Evolutionary conservation across 2,329 filamentous ascomycete genomes (phyloP), one percentile per base, ranked within the genome.

Genomic region (Exophiala sp.): DNA sequence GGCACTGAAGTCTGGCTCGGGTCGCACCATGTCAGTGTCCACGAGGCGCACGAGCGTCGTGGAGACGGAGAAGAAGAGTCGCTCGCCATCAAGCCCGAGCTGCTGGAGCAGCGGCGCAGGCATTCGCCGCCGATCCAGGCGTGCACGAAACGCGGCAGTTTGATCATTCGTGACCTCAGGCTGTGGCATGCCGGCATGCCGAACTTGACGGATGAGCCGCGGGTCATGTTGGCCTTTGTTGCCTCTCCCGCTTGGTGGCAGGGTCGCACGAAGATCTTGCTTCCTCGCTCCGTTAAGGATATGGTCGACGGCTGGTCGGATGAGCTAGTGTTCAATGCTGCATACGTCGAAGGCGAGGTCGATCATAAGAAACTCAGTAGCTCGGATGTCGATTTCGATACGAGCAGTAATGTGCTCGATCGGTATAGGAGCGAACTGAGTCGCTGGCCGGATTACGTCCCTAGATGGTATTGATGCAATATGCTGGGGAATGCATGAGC

Each of bases 161-260:
- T 83, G 18, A 69, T 82, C 29, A 60, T 84, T 23, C 70, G 81
- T 1, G 80, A 83, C 60, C 63, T 83, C 46, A 67, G 80, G 19
- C 70, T 82, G 3, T 84, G 80, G 80, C 80, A 83, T 61, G 79
- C 78, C 0, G 80, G 80, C 0, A 80, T 81, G 74, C 79, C 79
- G 1, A 83, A 83, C 57, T 59, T 64, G 35, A 75, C 73, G 1
- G 63, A 70, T 3, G 65, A 72, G 5, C 70, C 75, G 13, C 65
- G 78, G 21, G 71, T 81, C 14, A 81, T 82, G 79, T 63, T 82
- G n/a, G 77, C 77, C n/a, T 60, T 58, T 43, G 58, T 60, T 8
- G 58, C 54, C 13, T 49, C 48, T 22, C 58, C 58, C 10, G 46
- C 44, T 38, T 60, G 58, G 58, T 60, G 50, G 50, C 56, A 57